Base-by-base conservation (phyloP, 768 basidiomycete genomes). In the Dictyophora rubrovolvata region DNA sequence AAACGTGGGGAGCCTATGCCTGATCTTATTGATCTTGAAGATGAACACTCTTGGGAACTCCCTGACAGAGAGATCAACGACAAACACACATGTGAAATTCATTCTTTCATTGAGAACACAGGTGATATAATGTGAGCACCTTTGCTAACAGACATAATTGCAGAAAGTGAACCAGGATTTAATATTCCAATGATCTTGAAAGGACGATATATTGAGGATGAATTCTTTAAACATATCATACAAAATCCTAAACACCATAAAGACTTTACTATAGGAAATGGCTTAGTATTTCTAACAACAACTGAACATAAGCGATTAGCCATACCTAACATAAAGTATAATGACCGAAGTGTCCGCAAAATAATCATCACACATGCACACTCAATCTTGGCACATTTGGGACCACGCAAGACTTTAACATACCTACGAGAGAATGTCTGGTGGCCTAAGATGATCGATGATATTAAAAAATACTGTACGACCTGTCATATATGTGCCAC, bases 311-410 rank as follows among this genome's bases (percentile, higher is more conserved):
- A 54, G 9, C 18, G 35, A 11, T 42, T 64, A 6, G 63, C 59
- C 35, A 58, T 64, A 12, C 63, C 63, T 9, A 62, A 63, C 33
- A 21, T 20, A 2, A 14, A n/a, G 2, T 3, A 10, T 4, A 33
- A 37, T 1, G 20, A 22, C 42, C 56, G 17, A 35, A 34, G 56
- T 17, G 63, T 53, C 8, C 55, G 61, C 6, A 62, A 63, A 51
- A 60, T 62, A 7, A 17, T 63, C 18, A 62, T 63, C 7, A 48
- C 61, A 7, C 63, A 63, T 14, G 63, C 63, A 0, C 76, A 77
- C 42, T 73, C 71, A 0, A 7, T 77, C 0, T 53, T 77, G 1
- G 75, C 74, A 0, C 76, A 77, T 54, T 57, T 77, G 0, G 73
- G 76, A 1, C 21, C 62, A 0, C 21, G 9, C 0, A 77, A 76